Percentiles rank a stretch among this genome's conserved stretches.
phyloP scores from a whole-genome alignment of 306 rosid genomes.

The Pterocarpus macrocarpus region DNA sequence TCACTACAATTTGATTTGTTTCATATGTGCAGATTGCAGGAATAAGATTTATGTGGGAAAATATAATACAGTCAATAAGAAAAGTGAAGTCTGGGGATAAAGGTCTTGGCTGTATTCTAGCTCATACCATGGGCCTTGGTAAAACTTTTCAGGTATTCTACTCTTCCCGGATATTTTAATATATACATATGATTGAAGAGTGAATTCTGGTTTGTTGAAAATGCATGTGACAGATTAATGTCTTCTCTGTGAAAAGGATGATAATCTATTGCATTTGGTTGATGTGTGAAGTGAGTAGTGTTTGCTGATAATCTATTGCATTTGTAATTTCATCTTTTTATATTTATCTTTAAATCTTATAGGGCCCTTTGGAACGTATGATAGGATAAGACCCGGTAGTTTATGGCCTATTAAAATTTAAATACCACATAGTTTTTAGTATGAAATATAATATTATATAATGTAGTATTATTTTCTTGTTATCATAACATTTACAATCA shows the following conservation, averaged over 20 bases:
- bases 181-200: slow-evolving; percentile 18
- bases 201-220: slow-evolving; percentile 25
- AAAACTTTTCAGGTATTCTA: slow-evolving; percentile 92
- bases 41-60: slow-evolving; percentile 98
- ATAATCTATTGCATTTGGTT: slow-evolving; percentile 21
- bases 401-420: too few species aligned
- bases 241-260: slow-evolving; percentile 18
- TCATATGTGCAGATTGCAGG: slow-evolving; percentile 73
- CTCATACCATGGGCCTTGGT: slow-evolving; percentile 99
- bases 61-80: slow-evolving; percentile 89
- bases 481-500: too few species aligned
- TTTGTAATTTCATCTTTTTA: not conserved
- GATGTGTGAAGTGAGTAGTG: not conserved
- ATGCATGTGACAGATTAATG: slow-evolving; percentile 1
- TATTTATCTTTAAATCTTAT: not conserved
- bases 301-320: too few species aligned
- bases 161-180: slow-evolving; percentile 32
- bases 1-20: slow-evolving; percentile 29
- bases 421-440: too few species aligned
- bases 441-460: too few species aligned
- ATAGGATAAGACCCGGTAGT: too few species aligned
- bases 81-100: slow-evolving; percentile 93
- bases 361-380: not conserved
- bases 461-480: too few species aligned
- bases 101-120: slow-evolving; percentile 98